Percentiles rank a stretch among this genome's conserved stretches.
Evolutionary conservation across 108 stramenopile species (phyloP).

Genomic region (Pseudonitzschia multiseries): DNA sequence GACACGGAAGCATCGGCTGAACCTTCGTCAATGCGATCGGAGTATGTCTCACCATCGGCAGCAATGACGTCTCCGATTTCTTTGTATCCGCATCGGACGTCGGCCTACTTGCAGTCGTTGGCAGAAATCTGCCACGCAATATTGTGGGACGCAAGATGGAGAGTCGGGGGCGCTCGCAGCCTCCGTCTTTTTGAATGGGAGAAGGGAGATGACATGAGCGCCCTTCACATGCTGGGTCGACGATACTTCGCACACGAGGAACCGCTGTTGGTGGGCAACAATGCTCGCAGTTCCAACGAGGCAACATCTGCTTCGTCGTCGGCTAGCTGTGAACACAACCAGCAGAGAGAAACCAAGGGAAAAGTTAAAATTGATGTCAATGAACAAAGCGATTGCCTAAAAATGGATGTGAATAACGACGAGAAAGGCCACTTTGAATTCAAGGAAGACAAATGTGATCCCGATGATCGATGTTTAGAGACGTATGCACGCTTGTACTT

Average conservation of each 20-base stretch:
- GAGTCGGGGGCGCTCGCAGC: constrained; percentile 9
- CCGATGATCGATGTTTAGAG: constrained; percentile 57
- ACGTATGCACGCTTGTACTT: constrained; percentile 73
- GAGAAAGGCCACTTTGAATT: background rate
- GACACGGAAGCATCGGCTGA: background rate
- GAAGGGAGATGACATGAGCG: constrained; percentile 74
- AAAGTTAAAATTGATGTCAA: background rate
- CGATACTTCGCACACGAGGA: constrained; percentile 27
- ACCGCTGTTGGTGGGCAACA: no score
- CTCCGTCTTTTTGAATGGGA: constrained; percentile 67
- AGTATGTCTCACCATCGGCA: background rate
- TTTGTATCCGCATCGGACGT: constrained; percentile 23
- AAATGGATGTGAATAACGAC: background rate
- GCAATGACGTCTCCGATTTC: background rate
- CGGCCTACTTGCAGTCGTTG: constrained; percentile 80
- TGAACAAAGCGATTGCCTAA: background rate
- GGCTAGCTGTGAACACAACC: background rate
- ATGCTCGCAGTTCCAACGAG: no score
- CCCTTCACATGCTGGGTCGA: constrained; percentile 48
- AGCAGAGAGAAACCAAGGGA: background rate
- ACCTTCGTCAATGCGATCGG: background rate
- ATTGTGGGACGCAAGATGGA: constrained; percentile 50
- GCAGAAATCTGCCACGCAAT: constrained; percentile 74
- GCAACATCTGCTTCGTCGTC: no score
- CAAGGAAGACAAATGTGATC: constrained; percentile 7